Base-by-base conservation (phyloP, 2,329 filamentous ascomycete species). In the Pseudogymnoascus sp. region DNA sequence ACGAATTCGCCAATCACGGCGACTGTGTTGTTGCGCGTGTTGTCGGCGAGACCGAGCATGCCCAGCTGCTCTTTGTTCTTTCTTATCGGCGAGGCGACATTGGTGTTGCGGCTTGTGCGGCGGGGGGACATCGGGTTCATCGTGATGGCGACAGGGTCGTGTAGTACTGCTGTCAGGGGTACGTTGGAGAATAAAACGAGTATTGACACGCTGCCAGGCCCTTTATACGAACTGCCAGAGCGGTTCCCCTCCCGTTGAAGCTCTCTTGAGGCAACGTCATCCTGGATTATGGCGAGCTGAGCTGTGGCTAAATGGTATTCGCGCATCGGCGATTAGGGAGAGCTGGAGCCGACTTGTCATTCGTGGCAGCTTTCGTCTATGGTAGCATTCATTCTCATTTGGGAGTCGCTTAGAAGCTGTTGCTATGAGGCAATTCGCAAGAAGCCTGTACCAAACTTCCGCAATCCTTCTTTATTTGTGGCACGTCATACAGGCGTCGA, bases 1-100 rank as follows among this genome's bases (percentile, higher is more conserved):
- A 80, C 74, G 23, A 82, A 80, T 70, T 84, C 82, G 19, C 79
- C 79, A 9, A 79, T 61, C 13, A 76, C 73, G 31, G 78, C 80
- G 44, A 82, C 74, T 53, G 78, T 65, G 67, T 82, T 79, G 61
- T 78, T 78, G 21, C 78, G 76, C 61, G 67, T 65, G 38, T 10
- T 64, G 15, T 35, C 60, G 17, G 66, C 69, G 28, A 66, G 63
- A 71, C 50, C 50, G 9, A 57, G 50, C 28, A 57, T 57, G 50
- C 50, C 50, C 17, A 57, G 28, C 50, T 57, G 50, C 2, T 33
- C 28, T 33, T 57, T 33, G 17, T 35, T 19, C 28, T 57, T 57
- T 57, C 50, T 33, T 21, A 17, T 57, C 28, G 50, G 1, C 2
- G 50, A 57, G n/a, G 50, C 11, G 26, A 57, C 50, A 15, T 57